A percentile compares a stretch with the other conserved stretches of the same genome.
These are phyloP conservation scores for Senna siamea DNA, from an alignment of 306 rosid genomes.

Conservation along the genomic window DNA sequence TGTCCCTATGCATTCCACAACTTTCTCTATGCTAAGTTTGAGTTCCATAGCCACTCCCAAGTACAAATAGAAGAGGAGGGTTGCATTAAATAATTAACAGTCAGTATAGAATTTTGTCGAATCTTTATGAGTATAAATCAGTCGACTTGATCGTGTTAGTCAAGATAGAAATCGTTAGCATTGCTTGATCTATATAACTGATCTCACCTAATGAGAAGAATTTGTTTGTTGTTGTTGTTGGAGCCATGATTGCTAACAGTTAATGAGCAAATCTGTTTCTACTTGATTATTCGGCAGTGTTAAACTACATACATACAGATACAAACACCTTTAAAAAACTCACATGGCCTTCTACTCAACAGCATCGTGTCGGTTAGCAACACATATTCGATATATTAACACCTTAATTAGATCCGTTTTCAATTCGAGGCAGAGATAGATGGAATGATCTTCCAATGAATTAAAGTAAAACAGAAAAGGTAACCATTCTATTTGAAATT, in stretches of 20 bases:
- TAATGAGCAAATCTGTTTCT: background rate
- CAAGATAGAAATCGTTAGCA: no score
- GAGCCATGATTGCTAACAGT: background rate
- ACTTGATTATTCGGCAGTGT: background rate
- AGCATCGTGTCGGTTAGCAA: background rate
- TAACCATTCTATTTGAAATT: background rate
- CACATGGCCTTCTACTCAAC: background rate
- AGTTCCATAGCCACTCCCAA: no score
- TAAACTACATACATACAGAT: background rate
- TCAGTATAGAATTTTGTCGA: no score
- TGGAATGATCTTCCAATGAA: background rate
- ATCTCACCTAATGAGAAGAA: no score
- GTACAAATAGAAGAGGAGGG: no score
- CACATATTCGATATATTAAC: background rate
- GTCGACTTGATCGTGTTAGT: no score
- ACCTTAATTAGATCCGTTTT: background rate
- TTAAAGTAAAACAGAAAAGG: background rate
- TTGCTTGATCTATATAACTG: no score
- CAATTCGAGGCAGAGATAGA: background rate
- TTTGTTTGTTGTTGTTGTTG: no score
- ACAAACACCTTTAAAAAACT: background rate
- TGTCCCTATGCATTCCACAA: slow-evolving; percentile 3
- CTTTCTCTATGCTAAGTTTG: no score
- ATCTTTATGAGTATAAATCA: no score
- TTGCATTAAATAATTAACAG: no score